A percentile compares a stretch with the other conserved stretches of the same genome.
Evolutionary conservation across 2,329 filamentous ascomycete genomes (phyloP).

Genomic region (Didymella lethalis): DNA sequence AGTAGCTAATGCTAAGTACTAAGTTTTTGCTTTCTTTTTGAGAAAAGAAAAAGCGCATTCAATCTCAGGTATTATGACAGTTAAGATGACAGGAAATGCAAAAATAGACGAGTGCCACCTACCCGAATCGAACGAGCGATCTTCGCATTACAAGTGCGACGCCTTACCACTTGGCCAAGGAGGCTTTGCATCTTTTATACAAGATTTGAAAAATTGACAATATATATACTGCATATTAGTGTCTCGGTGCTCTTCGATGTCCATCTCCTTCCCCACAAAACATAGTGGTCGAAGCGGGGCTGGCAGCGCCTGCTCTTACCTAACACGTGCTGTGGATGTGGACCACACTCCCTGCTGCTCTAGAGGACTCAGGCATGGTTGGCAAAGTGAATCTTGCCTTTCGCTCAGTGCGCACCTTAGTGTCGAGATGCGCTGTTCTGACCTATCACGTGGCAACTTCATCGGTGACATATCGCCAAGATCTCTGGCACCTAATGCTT

Average conservation of each 20-base stretch:
- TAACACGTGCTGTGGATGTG: no score
- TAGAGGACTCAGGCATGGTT: no score
- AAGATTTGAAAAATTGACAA: no score
- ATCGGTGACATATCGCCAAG: constrained; percentile 31
- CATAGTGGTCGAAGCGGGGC: no score
- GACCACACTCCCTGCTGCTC: neutral
- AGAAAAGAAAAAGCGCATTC: no score
- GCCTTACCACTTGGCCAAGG: constrained; percentile 28
- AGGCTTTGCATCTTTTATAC: constrained; percentile 12
- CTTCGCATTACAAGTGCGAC: constrained; percentile 29
- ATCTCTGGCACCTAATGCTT: constrained; percentile 26
- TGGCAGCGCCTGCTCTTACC: no score
- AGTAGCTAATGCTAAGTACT: no score
- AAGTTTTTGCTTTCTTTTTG: no score
- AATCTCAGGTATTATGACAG: no score
- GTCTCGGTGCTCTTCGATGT: no score
- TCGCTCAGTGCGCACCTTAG: neutral
- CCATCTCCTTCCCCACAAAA: no score
- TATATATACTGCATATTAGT: neutral
- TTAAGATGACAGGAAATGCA: no score
- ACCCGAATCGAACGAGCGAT: constrained; percentile 28
- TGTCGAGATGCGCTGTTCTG: neutral
- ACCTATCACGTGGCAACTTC: neutral
- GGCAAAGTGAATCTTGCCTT: neutral
- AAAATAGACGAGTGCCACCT: constrained; percentile 13